phyloP scores from a whole-genome alignment of 208 protist species.

The Histomonas meleagridis region DNA sequence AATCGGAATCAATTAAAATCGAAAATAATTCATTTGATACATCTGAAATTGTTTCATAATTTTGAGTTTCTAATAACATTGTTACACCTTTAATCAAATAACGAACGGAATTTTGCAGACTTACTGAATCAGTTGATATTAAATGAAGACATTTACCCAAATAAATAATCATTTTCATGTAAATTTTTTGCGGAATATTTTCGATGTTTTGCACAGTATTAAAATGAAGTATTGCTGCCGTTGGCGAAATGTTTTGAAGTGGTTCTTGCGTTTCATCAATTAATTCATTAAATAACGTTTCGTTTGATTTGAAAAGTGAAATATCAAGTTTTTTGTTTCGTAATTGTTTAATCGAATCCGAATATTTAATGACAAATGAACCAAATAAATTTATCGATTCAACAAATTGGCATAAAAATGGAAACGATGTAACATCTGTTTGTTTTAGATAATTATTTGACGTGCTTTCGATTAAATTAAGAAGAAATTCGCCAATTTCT shows the following conservation, averaged over 20 bases:
- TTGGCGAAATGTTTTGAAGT: background rate
- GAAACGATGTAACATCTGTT: background rate
- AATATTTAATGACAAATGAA: background rate
- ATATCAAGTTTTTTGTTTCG: background rate
- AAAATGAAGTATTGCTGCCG: background rate
- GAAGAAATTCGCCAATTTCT: background rate
- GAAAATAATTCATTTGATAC: background rate
- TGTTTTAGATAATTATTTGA: background rate
- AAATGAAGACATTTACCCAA: constrained; percentile 16
- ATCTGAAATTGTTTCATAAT: background rate
- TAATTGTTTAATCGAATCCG: background rate
- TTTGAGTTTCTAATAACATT: background rate
- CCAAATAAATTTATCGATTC: constrained; percentile 6
- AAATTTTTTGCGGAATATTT: background rate
- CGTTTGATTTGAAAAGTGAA: background rate
- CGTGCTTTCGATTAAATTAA: background rate
- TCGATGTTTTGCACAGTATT: background rate
- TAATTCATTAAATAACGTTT: background rate
- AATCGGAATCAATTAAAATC: background rate
- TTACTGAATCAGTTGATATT: background rate
- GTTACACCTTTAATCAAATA: background rate
- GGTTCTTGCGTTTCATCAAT: constrained; percentile 14
- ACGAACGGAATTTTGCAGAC: background rate
- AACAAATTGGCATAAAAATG: background rate
- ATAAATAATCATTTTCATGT: background rate